phyloP scores from a whole-genome alignment of 2,329 filamentous ascomycete species.

The Beauveria caledonica region DNA sequence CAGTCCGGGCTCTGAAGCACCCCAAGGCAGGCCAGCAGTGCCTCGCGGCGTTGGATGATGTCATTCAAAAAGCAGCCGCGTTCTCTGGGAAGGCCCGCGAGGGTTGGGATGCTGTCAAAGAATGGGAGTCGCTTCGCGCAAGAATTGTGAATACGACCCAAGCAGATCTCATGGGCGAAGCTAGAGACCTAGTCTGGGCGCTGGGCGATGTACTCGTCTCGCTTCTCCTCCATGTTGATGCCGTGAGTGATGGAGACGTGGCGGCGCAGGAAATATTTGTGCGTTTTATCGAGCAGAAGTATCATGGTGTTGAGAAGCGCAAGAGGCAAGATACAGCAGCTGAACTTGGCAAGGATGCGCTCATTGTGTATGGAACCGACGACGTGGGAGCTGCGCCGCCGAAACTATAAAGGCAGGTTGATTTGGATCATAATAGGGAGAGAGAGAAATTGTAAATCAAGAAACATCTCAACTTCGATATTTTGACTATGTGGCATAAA shows the following conservation, averaged over 20 bases:
- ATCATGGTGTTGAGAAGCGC: slow-evolving; percentile 12
- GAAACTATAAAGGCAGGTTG: slow-evolving; percentile 11
- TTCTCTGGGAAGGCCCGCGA: slow-evolving; percentile 20
- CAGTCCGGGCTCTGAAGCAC: slow-evolving; percentile 40
- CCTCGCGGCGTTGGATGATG: slow-evolving; percentile 34
- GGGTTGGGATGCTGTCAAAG: slow-evolving; percentile 22
- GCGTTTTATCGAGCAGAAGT: slow-evolving; percentile 29
- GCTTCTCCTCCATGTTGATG: slow-evolving; percentile 35
- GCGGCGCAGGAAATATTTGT: slow-evolving; percentile 31
- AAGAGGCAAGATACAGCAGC: slow-evolving; percentile 17
- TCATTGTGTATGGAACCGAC: slow-evolving; percentile 28
- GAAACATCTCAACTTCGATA: too few species aligned
- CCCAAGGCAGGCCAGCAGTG: slow-evolving; percentile 27
- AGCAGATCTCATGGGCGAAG: slow-evolving; percentile 36
- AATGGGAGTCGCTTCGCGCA: slow-evolving; percentile 33
- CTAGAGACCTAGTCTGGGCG: slow-evolving; percentile 35
- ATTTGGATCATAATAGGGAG: background rate
- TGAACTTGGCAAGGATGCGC: slow-evolving; percentile 24
- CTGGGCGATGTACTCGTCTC: slow-evolving; percentile 36
- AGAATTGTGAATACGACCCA: slow-evolving; percentile 28
- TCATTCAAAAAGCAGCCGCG: slow-evolving; percentile 23
- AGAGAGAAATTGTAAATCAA: background rate
- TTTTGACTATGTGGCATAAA: background rate
- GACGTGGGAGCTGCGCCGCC: slow-evolving; percentile 10
- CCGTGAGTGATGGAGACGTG: slow-evolving; percentile 26